phyloP scores from a whole-genome alignment of 1,139 yeast genomes.

The Geotrichum histeridarum region DNA sequence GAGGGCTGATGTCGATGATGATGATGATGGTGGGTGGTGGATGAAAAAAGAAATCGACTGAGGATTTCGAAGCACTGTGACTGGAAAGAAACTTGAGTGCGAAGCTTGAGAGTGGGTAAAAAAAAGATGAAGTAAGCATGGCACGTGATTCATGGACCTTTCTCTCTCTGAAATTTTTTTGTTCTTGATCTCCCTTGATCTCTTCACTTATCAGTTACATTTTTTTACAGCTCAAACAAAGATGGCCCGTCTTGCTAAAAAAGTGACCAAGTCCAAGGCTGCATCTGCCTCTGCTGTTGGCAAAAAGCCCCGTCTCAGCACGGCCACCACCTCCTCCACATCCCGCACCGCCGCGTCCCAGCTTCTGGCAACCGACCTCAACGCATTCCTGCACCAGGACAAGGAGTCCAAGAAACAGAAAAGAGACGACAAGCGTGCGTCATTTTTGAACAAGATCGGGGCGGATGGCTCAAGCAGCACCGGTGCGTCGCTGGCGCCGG shows the following conservation, averaged over 20 bases:
- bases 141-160: too few relatives aligned
- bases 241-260: conserved; percentile 20
- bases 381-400: conserved; percentile 27
- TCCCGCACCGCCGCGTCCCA: conserved; percentile 14
- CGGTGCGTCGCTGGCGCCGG: conserved; percentile 11
- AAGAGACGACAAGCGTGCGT: conserved; percentile 24
- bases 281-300: not conserved
- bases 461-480: conserved; percentile 8
- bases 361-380: conserved; percentile 21
- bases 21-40: too few relatives aligned
- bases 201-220: too few relatives aligned
- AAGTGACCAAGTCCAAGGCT: conserved; percentile 18
- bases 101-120: too few relatives aligned
- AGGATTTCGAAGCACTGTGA: too few relatives aligned
- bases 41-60: too few relatives aligned
- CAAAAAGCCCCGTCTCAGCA: not conserved
- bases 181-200: too few relatives aligned
- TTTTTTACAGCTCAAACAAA: not conserved
- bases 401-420: conserved; percentile 32
- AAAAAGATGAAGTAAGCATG: too few relatives aligned
- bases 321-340: conserved; percentile 3
- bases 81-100: too few relatives aligned
- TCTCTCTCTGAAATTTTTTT: too few relatives aligned
- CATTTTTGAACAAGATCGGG: conserved; percentile 23
- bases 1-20: too few relatives aligned